Conservation (phyloP, 2,329 filamentous ascomycete genomes). For the Alternaria gansuensis region DNA sequence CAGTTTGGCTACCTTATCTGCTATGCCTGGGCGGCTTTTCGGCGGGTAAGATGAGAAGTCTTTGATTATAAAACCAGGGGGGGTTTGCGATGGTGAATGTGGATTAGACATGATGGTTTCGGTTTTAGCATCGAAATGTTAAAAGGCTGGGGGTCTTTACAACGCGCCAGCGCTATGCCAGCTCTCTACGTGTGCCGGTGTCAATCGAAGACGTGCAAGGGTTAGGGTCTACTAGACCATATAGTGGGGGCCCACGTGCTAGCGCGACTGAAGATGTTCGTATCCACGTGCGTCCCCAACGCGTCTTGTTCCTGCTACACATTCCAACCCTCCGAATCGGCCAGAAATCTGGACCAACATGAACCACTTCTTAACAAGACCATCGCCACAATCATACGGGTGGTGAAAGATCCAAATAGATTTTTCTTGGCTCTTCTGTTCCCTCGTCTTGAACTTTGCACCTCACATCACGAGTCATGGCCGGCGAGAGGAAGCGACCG, state of each 20-base stretch:
- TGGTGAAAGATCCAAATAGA: background rate
- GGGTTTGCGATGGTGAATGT: background rate
- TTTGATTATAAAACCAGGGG: constrained; percentile 25
- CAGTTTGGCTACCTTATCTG: constrained; percentile 43
- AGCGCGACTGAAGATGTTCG: constrained; percentile 22
- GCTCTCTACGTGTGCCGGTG: background rate
- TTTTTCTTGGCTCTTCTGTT: background rate
- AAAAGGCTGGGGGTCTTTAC: background rate
- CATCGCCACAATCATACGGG: background rate
- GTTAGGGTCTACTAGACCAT: background rate
- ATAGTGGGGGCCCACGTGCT: constrained; percentile 30
- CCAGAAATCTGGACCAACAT: constrained; percentile 12
- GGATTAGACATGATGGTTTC: constrained; percentile 15
- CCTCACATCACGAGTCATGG: constrained; percentile 35
- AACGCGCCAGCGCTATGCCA: background rate
- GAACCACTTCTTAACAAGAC: background rate
- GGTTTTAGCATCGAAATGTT: background rate
- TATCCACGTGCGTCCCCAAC: constrained; percentile 18
- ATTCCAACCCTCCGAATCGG: background rate
- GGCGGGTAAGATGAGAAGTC: constrained; percentile 29
- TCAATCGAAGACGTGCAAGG: background rate
- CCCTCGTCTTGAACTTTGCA: background rate
- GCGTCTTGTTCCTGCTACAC: constrained; percentile 10
- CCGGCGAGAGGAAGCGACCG: constrained; percentile 40
- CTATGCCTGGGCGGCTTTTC: constrained; percentile 32